Evolutionary conservation across 2,329 filamentous ascomycete genomes (phyloP), one percentile per base, ranked within the genome.

Genomic region (Ustulina deusta): DNA sequence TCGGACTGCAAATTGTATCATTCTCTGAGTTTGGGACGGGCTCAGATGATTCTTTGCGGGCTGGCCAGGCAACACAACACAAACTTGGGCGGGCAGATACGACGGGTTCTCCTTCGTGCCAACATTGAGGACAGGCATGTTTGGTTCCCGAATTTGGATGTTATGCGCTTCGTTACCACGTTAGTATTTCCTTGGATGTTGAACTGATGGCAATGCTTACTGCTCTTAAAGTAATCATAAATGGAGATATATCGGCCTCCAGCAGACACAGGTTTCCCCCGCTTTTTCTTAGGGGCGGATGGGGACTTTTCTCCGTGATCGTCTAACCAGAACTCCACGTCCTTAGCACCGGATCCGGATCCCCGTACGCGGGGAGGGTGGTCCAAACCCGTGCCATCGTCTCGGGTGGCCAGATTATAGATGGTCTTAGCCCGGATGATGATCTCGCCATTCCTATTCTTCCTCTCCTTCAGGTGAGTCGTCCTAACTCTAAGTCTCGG

Each of bases 1-100:
- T 15, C 86, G 83, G 20, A 89, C 87, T 5, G 90, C 88, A 72
- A 90, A 90, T 0, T 72, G 75, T 46, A 91, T 86, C 88, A 92
- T 90, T 1, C 81, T 70, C 1, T 80, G 76, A 0, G 88, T 90
- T 72, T 91, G 88, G 0, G 77, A 72, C 0, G 83, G 78, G 22
- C 78, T 80, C 5, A 92, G 81, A 68, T 85, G 83, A 1, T 80
- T 75, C 7, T 80, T 83, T 32, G 85, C 84, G 0, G 82, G 78
- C 74, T 91, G 89, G 0, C 88, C 89, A 5, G 84, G 81, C 3
- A 85, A 66, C 1, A 92, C 84, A 0, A 74, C 61, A 74, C 88
- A 90, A 4, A 88, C 81, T 72, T 91, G 84, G 0, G 83, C 78
- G 0, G 90, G 90, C 1, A 91, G 70, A 69, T 90, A 91, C 4